Evolutionary conservation across 768 basidiomycete species (phyloP).

Genomic region (Termitomyces titanicus): DNA sequence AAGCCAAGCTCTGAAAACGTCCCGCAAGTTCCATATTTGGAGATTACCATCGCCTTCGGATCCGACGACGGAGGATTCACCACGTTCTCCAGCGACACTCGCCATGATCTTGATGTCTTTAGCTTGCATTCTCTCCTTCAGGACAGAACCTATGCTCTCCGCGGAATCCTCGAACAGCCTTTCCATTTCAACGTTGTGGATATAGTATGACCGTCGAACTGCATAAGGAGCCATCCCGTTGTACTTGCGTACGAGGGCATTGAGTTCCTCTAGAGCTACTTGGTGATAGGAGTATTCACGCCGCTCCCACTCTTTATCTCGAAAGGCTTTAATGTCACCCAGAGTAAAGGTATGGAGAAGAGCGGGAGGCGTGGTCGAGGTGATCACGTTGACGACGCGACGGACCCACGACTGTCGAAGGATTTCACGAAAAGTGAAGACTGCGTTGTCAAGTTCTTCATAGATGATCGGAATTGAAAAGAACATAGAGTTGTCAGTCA

Average conservation of each 20-base stretch:
- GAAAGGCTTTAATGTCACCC: conserved; percentile 37
- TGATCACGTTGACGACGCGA: conserved; percentile 63
- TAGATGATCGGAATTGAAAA: not conserved
- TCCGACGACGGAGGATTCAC: not conserved
- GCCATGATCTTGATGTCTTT: not conserved
- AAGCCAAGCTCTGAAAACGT: conserved; percentile 8
- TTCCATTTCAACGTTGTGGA: conserved; percentile 54
- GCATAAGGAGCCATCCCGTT: conserved; percentile 78
- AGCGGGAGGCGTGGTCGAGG: conserved; percentile 37
- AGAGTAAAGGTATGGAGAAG: conserved; percentile 32
- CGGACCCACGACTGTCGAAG: conserved; percentile 72
- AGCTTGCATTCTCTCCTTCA: conserved; percentile 25
- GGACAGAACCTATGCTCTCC: conserved; percentile 45
- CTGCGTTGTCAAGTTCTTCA: conserved; percentile 63
- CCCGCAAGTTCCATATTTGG: conserved; percentile 6
- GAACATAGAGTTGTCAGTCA: not conserved
- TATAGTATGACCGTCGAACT: conserved; percentile 63
- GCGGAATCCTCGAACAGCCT: conserved; percentile 47
- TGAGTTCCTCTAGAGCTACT: conserved; percentile 65
- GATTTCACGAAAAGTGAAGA: conserved; percentile 58
- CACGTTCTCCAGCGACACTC: not conserved
- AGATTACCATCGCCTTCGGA: not conserved
- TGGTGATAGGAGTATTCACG: conserved; percentile 68
- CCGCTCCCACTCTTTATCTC: conserved; percentile 69
- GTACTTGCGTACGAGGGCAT: conserved; percentile 72